Conservation (phyloP, 495 filamentous ascomycete genomes). For the Hyaloscypha hepaticicola region DNA sequence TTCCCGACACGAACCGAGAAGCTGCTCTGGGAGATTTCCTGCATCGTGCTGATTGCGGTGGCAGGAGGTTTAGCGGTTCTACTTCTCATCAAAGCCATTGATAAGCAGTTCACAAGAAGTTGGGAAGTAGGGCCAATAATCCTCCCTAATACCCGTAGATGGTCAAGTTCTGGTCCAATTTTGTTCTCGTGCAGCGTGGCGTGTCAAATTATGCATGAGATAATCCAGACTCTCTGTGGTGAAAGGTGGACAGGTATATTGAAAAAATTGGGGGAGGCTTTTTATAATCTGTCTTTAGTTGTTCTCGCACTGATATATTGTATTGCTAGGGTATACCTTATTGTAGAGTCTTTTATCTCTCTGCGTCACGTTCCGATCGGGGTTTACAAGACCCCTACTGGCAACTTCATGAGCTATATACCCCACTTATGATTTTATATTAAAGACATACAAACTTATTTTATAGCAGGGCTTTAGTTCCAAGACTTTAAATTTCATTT, state of each 20-base stretch:
- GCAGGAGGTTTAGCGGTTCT: neutral
- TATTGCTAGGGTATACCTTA: neutral
- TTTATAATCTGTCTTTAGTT: neutral
- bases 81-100: neutral
- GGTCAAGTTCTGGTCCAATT: neutral
- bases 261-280: neutral
- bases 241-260: neutral
- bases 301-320: neutral
- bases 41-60: neutral
- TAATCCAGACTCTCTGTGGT: neutral
- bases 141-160: neutral
- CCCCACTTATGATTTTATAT: constrained; percentile 7
- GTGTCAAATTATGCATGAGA: neutral
- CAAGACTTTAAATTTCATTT: no score
- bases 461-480: no score
- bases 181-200: neutral
- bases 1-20: constrained; percentile 1
- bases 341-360: constrained; percentile 11
- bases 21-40: constrained; percentile 8
- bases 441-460: no score
- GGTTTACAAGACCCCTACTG: neutral
- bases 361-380: constrained; percentile 10
- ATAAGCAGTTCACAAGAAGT: neutral
- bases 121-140: neutral
- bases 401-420: constrained; percentile 8